Base-by-base conservation (phyloP, 192 early-diverging fungal species). In the Umbelopsis vinacea region DNA sequence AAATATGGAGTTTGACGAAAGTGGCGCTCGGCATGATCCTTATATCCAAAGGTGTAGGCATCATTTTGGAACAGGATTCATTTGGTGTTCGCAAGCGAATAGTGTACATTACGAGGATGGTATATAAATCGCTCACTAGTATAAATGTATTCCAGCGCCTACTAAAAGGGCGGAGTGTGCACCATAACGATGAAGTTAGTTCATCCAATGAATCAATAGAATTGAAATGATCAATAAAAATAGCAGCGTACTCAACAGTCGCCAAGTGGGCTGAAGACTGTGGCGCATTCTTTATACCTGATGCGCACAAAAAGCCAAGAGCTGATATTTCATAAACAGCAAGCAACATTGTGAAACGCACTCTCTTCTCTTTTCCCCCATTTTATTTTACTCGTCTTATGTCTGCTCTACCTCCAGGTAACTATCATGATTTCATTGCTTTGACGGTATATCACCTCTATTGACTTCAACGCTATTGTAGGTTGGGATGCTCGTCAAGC, bases 401-500 rank as follows among this genome's bases (percentile, higher is more conserved):
- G 57, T 63, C 57, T 63, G 33, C 57, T 37, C 57, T 63, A 37
- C 57, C 57, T 63, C 57, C 24, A 63, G 57, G 57, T 63, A 50
- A 50, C 0, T 17, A 19, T 17, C n/a, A n/a, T n/a, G n/a, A 50
- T 50, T 15, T 50, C n/a, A 50, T 12, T 29, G 24, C 11, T 26
- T 17, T 19, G 14, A 37, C 33, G 12, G 0, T 63, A 3, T 6
- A 3, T 1, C 17, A 33, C 1, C 9, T 33, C 54, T 57, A 17
- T 37, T n/a, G 10, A 22, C 22, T 7, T 22, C 21, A 5, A 29
- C 1, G 29, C 29, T 54, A 22, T 10, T 5, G 5, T 24, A 63
- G 57, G 57, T 63, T 63, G 57, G 57, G 57, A 63, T 17, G 57
- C 57, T 37, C 57, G 57, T 14, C 57, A 63, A 63, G 57, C 57